These are phyloP conservation scores for Aureobasidium musti DNA, from an alignment of 2,329 filamentous ascomycete species.

Conservation along the genomic window DNA sequence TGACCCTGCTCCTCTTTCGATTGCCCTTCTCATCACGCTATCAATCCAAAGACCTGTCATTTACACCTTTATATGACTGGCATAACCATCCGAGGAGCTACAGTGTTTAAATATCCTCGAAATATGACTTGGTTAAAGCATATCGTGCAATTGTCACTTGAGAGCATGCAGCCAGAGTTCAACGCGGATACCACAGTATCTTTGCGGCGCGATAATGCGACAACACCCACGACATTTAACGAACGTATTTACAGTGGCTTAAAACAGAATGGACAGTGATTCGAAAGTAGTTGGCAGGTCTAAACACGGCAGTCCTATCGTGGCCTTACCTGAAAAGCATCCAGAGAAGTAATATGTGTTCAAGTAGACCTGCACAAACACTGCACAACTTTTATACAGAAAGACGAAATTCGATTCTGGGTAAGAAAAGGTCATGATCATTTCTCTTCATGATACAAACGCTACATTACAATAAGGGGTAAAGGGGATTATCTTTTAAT, in stretches of 20 bases:
- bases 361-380: neutral
- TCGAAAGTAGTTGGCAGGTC: no score
- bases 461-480: conserved; percentile 11
- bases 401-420: neutral
- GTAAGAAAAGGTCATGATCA: conserved; percentile 19
- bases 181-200: no score
- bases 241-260: no score
- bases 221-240: no score
- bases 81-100: neutral
- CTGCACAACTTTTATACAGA: neutral
- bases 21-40: neutral
- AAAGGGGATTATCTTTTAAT: neutral
- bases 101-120: neutral
- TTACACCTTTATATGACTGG: neutral
- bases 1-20: neutral
- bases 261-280: no score
- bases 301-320: no score
- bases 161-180: no score
- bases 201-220: no score
- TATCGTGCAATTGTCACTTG: no score
- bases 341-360: neutral
- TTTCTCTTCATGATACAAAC: conserved; percentile 6
- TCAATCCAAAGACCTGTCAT: no score
- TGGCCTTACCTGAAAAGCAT: neutral
- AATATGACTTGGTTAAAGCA: no score